Percentiles rank a stretch among this genome's conserved stretches.
These are phyloP conservation scores for Nidula niveotomentosa DNA, from an alignment of 1,284 basidiomycete species.

Conservation along the genomic window DNA sequence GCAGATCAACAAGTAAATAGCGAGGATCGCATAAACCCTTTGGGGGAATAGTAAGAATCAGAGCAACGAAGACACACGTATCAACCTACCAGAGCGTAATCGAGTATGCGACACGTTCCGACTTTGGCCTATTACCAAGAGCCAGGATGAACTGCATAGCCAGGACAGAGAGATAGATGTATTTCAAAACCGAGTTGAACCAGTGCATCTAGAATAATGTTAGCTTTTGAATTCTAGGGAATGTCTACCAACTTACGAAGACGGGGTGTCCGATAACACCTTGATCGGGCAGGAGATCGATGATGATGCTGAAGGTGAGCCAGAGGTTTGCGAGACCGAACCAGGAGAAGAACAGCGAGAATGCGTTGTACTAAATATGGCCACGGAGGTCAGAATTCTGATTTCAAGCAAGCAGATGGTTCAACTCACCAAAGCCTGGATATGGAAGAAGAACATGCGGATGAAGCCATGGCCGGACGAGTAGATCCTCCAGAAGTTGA, in stretches of 20 bases:
- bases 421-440: slow-evolving; percentile 74
- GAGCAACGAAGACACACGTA: too few species aligned
- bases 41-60: not conserved
- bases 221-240: not conserved
- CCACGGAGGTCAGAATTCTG: not conserved
- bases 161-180: slow-evolving; percentile 87
- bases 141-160: slow-evolving; percentile 90
- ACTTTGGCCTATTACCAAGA: slow-evolving; percentile 94
- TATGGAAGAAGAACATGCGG: slow-evolving; percentile 91
- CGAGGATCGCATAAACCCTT: slow-evolving; percentile 79
- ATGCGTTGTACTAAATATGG: slow-evolving; percentile 66
- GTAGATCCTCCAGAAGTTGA: slow-evolving; percentile 92
- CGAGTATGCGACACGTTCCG: slow-evolving; percentile 83
- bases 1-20: slow-evolving; percentile 81
- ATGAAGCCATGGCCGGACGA: slow-evolving; percentile 79
- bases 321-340: slow-evolving; percentile 93
- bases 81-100: slow-evolving; percentile 69
- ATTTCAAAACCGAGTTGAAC: slow-evolving; percentile 83
- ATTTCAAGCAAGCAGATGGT: not conserved
- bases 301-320: slow-evolving; percentile 96
- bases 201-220: slow-evolving; percentile 71
- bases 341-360: slow-evolving; percentile 86
- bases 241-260: slow-evolving; percentile 47
- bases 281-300: slow-evolving; percentile 80
- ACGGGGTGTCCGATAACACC: slow-evolving; percentile 60